phyloP scores from a whole-genome alignment of 495 filamentous ascomycete genomes.

The Hyaloscypha variabilis region DNA sequence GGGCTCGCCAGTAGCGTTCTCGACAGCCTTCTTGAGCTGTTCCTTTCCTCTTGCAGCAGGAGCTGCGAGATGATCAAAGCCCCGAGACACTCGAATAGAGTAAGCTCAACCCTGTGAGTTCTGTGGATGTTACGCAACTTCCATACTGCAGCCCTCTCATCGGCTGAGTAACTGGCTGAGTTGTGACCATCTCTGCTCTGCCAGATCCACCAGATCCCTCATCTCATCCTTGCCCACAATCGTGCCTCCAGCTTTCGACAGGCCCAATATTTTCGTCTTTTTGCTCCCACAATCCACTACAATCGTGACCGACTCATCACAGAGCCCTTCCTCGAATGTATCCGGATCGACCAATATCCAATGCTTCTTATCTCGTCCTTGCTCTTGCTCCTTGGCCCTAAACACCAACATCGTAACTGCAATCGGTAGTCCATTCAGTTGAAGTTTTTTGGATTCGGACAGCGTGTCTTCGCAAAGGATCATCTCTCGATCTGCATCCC shows the following conservation, averaged over 20 bases:
- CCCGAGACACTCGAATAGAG: background rate
- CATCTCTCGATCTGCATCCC: conserved; percentile 80
- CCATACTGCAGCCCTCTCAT: background rate
- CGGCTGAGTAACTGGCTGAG: conserved; percentile 37
- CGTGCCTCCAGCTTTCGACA: conserved; percentile 85
- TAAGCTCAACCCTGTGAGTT: background rate
- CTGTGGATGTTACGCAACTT: background rate
- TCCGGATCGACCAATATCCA: conserved; percentile 91
- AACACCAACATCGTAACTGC: conserved; percentile 77
- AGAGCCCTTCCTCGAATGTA: conserved; percentile 83
- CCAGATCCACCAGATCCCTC: conserved; percentile 53
- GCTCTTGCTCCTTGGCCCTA: conserved; percentile 60
- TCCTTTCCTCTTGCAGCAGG: background rate
- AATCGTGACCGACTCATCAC: conserved; percentile 71
- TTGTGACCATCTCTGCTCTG: conserved; percentile 57
- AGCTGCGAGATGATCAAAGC: background rate
- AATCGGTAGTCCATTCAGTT: conserved; percentile 66
- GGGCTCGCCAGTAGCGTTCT: background rate
- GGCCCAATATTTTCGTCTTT: conserved; percentile 60
- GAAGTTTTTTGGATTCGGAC: conserved; percentile 46
- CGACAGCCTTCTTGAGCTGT: background rate
- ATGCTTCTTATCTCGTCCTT: conserved; percentile 47
- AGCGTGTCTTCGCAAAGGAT: conserved; percentile 71
- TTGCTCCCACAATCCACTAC: conserved; percentile 64
- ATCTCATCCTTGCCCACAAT: conserved; percentile 57